Base-by-base conservation (phyloP, 2,329 filamentous ascomycete genomes). In the Acephala macrosclerotiorum region DNA sequence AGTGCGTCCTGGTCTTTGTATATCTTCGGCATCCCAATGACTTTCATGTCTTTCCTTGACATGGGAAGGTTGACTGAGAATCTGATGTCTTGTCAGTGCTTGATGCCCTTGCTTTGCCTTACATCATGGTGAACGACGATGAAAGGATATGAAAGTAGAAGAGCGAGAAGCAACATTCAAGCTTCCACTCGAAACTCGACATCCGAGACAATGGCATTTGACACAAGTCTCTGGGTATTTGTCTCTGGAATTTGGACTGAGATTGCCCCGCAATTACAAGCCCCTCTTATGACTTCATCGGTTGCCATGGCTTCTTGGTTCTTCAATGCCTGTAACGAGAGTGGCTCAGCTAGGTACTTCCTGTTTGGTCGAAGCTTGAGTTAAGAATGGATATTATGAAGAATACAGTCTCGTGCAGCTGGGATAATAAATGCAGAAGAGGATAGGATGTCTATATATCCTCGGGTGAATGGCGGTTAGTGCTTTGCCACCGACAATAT, bases 101-200 rank as follows among this genome's bases (percentile, higher is more conserved):
- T 36, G 51, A 4, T 16, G 33, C 25, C 4, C 12, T 5, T 3
- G 12, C 3, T 25, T 14, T 2, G 12, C 20, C 16, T 35, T 35
- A 53, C 29, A 33, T 33, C 29, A 33, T 33, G 29, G 29, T 9
- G 29, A 29, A 22, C 8, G 12, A 33, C 22, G 33, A 22, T 22
- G 49, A 2, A 18, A 45, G 25, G 22, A 18, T 2, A 2, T 20
- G n/a, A 42, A 25, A 22, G 16, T 2, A 56, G 29, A n/a, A 20
- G 7, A 36, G 16, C n/a, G 20, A 3, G 18, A 2, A n/a, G 22
- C 12, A 12, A 57, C 38, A 7, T 62, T 47, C 60, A 62, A 25
- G 33, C 49, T 20, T 56, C 51, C 60, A 47, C 51, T 57, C 25
- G 36, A 57, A 22, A 35, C 51, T 9, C 60, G 49, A 57, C 60